phyloP scores from a whole-genome alignment of 176 grass and related monocot genomes.

The Aegilops sharonensis region DNA sequence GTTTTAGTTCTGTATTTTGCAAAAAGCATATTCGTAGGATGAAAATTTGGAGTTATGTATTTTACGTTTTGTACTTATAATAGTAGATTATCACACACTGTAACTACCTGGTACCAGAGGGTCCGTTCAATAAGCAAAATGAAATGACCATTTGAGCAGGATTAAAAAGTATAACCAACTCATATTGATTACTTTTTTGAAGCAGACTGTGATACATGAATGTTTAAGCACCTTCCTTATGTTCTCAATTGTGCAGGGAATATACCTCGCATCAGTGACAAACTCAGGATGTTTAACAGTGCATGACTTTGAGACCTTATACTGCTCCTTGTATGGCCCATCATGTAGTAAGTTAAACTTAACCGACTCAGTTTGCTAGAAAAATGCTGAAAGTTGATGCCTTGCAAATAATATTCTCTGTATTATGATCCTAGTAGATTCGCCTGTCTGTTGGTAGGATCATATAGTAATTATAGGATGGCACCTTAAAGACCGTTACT shows the following conservation, averaged over 20 bases:
- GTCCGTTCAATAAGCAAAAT: background rate
- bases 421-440: background rate
- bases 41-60: background rate
- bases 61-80: background rate
- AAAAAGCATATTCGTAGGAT: background rate
- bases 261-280: conserved; percentile 93
- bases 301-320: conserved; percentile 91
- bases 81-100: background rate
- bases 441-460: background rate
- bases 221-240: conserved; percentile 33
- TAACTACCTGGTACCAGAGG: background rate
- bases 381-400: background rate
- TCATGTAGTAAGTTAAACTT: conserved; percentile 55
- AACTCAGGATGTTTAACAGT: conserved; percentile 87
- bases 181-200: background rate
- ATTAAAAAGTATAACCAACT: background rate
- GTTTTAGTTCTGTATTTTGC: background rate
- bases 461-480: conserved; percentile 4
- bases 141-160: background rate
- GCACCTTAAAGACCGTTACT: background rate
- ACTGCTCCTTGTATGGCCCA: conserved; percentile 62
- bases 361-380: background rate
- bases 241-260: conserved; percentile 58
- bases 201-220: background rate
- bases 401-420: background rate